These are phyloP conservation scores for Haplosporangium gracile DNA, from an alignment of 192 early-diverging fungal genomes.

Conservation along the genomic window DNA sequence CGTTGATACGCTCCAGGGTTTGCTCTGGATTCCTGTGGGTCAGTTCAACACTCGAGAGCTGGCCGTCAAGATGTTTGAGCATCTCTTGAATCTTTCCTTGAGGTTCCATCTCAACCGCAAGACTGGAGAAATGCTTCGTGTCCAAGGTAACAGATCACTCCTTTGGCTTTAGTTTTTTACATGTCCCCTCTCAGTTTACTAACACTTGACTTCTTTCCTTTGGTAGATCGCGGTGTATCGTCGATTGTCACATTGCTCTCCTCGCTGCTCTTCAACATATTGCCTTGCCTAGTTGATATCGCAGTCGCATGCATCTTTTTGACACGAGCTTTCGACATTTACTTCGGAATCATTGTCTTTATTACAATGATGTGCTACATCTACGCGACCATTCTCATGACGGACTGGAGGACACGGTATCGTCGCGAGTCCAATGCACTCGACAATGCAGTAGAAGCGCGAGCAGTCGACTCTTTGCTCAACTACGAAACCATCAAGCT, in stretches of 20 bases:
- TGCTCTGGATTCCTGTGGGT: constrained; percentile 90
- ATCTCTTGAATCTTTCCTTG: constrained; percentile 87
- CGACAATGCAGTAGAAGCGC: constrained; percentile 82
- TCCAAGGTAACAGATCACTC: constrained; percentile 66
- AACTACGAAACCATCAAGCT: constrained; percentile 98
- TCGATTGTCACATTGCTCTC: constrained; percentile 81
- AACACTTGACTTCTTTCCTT: not conserved
- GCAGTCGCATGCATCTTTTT: constrained; percentile 80
- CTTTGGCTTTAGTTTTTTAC: not conserved
- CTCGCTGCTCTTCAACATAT: constrained; percentile 89
- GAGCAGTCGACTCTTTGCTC: constrained; percentile 91
- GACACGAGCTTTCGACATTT: constrained; percentile 76
- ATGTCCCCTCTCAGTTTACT: not conserved
- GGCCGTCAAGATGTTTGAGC: constrained; percentile 89
- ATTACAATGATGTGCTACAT: constrained; percentile 91
- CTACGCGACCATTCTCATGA: constrained; percentile 80
- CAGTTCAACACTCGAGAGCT: constrained; percentile 73
- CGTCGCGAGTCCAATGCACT: constrained; percentile 79
- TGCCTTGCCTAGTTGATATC: constrained; percentile 91
- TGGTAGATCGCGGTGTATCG: constrained; percentile 74
- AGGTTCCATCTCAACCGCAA: constrained; percentile 93
- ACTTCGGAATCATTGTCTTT: constrained; percentile 84
- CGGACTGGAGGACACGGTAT: constrained; percentile 86
- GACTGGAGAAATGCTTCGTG: constrained; percentile 95
- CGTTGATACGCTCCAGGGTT: constrained; percentile 79